Evolutionary conservation across 139 green algal genomes (phyloP).

Genomic region (Ostreobium quekettii): DNA sequence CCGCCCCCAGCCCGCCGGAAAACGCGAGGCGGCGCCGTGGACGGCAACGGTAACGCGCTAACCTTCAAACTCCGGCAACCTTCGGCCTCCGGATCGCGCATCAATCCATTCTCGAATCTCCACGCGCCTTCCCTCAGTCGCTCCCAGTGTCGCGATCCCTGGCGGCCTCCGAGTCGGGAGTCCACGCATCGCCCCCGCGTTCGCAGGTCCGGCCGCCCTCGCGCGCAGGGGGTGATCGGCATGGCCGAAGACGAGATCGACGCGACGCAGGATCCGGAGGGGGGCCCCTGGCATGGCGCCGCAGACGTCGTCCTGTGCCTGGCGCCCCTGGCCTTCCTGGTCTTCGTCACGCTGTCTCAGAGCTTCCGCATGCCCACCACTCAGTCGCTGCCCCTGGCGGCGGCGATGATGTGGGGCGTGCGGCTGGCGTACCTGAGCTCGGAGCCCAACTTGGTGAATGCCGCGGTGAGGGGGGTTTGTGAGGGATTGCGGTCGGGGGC

Average conservation of each 20-base stretch:
- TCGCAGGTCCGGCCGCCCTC: not conserved
- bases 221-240: not conserved
- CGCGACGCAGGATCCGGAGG: not conserved
- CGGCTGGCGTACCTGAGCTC: conserved; percentile 22
- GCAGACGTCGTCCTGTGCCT: conserved; percentile 31
- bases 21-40: too few relatives aligned
- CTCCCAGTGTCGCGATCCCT: too few relatives aligned
- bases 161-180: too few relatives aligned
- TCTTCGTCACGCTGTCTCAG: conserved; percentile 26
- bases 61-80: too few relatives aligned
- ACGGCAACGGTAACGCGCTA: too few relatives aligned
- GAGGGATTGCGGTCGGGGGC: too few relatives aligned
- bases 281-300: not conserved
- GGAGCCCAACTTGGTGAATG: conserved; percentile 1
- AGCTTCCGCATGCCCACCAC: conserved; percentile 24
- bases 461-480: too few relatives aligned
- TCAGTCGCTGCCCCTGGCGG: conserved; percentile 23
- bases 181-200: too few relatives aligned
- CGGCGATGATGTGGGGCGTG: conserved; percentile 24
- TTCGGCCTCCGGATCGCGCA: too few relatives aligned
- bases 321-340: conserved; percentile 28
- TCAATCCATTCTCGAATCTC: too few relatives aligned
- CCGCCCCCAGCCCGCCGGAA: too few relatives aligned
- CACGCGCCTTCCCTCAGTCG: too few relatives aligned
- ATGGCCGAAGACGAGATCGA: not conserved